Conservation (phyloP, 352 stramenopile species). For the Blastocystis sp. region DNA sequence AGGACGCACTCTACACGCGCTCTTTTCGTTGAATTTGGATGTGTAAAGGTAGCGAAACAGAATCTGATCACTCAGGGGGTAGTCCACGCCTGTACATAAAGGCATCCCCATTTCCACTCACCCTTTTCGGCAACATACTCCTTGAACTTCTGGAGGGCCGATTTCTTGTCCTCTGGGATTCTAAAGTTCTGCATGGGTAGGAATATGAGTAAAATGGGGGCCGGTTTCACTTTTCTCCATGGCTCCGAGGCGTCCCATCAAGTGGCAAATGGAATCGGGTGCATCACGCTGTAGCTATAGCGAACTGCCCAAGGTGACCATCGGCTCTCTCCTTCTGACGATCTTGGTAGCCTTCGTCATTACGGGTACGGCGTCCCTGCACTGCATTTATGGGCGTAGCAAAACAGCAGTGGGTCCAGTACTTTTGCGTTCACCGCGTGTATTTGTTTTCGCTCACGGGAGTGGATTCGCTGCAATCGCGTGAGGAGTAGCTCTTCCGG, state of each 20-base stretch:
- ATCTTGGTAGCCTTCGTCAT: slow-evolving; percentile 10
- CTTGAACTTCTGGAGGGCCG: slow-evolving; percentile 45
- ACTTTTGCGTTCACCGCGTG: slow-evolving; percentile 29
- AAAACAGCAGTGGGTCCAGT: slow-evolving; percentile 31
- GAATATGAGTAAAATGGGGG: slow-evolving; percentile 3
- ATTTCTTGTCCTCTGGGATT: slow-evolving; percentile 48
- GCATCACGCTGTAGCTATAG: slow-evolving; percentile 14
- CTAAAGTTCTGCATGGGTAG: slow-evolving; percentile 41
- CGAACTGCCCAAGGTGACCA: slow-evolving; percentile 35
- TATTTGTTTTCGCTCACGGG: slow-evolving; percentile 8
- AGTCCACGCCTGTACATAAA: slow-evolving; percentile 10
- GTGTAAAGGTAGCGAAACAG: slow-evolving; percentile 62
- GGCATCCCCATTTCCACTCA: not conserved
- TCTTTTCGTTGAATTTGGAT: slow-evolving; percentile 53
- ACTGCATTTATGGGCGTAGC: not conserved
- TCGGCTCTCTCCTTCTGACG: slow-evolving; percentile 24
- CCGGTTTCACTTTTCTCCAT: slow-evolving; percentile 43
- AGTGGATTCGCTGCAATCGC: not conserved
- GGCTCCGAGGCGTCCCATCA: not conserved
- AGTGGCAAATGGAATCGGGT: not conserved
- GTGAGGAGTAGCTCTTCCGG: slow-evolving; percentile 12
- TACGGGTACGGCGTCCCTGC: not conserved
- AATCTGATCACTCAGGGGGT: slow-evolving; percentile 17
- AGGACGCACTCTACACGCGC: not conserved
- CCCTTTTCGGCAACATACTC: not conserved